Base-by-base conservation (phyloP, 768 basidiomycete species). In the Lentinula lateritia region DNA sequence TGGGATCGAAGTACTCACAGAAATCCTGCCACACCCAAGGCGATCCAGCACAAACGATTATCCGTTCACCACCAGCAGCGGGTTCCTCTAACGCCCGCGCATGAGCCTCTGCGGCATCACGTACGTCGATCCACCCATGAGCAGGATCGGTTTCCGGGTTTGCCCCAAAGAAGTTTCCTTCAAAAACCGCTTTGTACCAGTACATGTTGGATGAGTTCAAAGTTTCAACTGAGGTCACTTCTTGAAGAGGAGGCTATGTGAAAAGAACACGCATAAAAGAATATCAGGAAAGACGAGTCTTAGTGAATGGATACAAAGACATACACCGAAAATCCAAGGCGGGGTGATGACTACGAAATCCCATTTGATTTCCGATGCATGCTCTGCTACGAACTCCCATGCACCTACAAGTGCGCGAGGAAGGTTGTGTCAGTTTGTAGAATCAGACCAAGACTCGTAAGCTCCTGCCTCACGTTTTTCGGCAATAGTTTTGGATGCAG, bases 261-360 rank as follows among this genome's bases (percentile, higher is more conserved):
- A 28, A 28, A 28, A 28, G 28, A 28, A 28, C 50, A 46, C 41
- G 23, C 62, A 50, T 46, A 59, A 62, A 64, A 1, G 34, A 60
- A 36, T 53, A 63, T 50, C 18, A 55, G 36, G 50, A 38, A 48
- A 13, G 28, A 20, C 2, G 23, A 39, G 18, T 57, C 10, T 39
- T 0, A 23, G 42, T 13, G 13, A 3, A 54, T 10, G 38, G 12
- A 39, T n/a, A 20, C 13, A 18, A 20, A 54, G 5, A 62, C 70
- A 15, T 55, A 74, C 75, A 16, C 75, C 75, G 36, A 75, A 66
- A 2, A 75, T 81, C 50, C 73, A 80, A 18, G 85, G 81, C 13
- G 86, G 86, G 65, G 80, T 79, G 46, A 86, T 63, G 5, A 78
- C 76, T 0, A 77, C 74, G 16, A 88, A 63, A 60, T 87, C 87